phyloP scores from a whole-genome alignment of 768 basidiomycete species.

The Termitomyces heimii region DNA sequence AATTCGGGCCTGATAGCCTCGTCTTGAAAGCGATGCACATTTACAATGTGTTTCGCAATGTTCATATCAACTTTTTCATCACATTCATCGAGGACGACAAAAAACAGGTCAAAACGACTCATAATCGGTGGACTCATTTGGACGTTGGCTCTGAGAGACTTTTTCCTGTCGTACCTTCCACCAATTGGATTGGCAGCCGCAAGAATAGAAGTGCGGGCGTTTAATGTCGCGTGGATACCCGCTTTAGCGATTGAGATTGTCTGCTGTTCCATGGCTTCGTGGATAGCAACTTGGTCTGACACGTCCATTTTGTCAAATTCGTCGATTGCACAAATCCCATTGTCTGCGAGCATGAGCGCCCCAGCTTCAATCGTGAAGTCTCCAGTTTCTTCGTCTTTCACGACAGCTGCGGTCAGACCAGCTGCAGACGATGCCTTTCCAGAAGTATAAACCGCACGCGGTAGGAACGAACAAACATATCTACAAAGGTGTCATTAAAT shows the following conservation, averaged over 20 bases:
- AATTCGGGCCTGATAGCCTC: constrained; percentile 96
- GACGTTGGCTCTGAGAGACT: constrained; percentile 84
- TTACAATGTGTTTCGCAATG: constrained; percentile 95
- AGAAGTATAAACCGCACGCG: constrained; percentile 96
- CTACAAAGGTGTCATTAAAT: constrained; percentile 31
- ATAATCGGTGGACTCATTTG: constrained; percentile 99
- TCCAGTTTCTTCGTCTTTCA: constrained; percentile 97
- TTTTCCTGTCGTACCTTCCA: constrained; percentile 94
- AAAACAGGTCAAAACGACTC: constrained; percentile 98
- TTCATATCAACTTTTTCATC: constrained; percentile 88
- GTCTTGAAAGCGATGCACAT: constrained; percentile 93
- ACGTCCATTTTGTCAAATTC: constrained; percentile 99
- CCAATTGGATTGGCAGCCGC: constrained; percentile 98
- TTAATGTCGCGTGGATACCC: constrained; percentile 96
- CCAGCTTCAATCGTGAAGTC: constrained; percentile 99
- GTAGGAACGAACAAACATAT: constrained; percentile 96
- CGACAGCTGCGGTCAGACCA: constrained; percentile 97
- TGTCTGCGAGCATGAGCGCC: constrained; percentile 98
- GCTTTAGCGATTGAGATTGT: constrained; percentile 99
- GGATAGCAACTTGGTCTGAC: constrained; percentile 96
- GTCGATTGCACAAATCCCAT: constrained; percentile 99
- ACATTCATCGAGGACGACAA: constrained; percentile 96
- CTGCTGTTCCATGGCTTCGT: constrained; percentile 99
- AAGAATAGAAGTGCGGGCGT: constrained; percentile 94
- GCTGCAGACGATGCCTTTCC: constrained; percentile 99